Base-by-base conservation (phyloP, 1,284 basidiomycete species). In the Pascua sp. region DNA sequence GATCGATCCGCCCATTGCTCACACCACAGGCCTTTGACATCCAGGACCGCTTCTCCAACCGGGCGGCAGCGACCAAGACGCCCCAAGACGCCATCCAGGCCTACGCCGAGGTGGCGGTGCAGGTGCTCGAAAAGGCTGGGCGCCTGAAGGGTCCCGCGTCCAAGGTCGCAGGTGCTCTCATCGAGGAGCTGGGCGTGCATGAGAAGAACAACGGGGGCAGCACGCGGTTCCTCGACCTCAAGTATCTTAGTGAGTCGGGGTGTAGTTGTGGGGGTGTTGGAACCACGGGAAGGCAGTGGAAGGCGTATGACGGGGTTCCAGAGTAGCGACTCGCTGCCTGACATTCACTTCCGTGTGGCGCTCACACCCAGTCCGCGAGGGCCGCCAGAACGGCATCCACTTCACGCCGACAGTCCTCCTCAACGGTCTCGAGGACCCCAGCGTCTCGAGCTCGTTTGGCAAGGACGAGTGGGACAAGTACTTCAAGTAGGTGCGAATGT, bases 351-450 rank as follows among this genome's bases (percentile, higher is more conserved):
- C 5, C 7, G 15, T 37, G 9, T n/a, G 1, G 8, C 48, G 40
- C 52, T 53, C 8, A 53, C 40, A 2, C 45, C 42, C 65, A 77
- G 73, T 92, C 79, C 95, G 95, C 78, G 87, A 89, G 71, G 86
- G 90, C 8, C 82, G 93, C 61, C 93, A 96, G 80, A 96, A 96
- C 65, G 82, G 89, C 7, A 86, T 96, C 52, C 93, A 96, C 67
- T 90, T 95, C 51, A 94, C 91, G 38, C 92, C 93, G 2, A 91
- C 91, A 10, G 88, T 84, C 0, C 78, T 92, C 3, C 90, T 87
- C 84, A 88, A 93, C 69, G 94, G 94, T 8, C 79, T 98, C 39
- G 75, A 92, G 56, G 89, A 86, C 17, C 82, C 80, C 48, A 85
- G 89, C 59, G 82, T 96, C 47, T 90, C 88, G 4, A 91, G 89